Base-by-base conservation (phyloP, 257 asterid species). In the Nicotiana knightiana region DNA sequence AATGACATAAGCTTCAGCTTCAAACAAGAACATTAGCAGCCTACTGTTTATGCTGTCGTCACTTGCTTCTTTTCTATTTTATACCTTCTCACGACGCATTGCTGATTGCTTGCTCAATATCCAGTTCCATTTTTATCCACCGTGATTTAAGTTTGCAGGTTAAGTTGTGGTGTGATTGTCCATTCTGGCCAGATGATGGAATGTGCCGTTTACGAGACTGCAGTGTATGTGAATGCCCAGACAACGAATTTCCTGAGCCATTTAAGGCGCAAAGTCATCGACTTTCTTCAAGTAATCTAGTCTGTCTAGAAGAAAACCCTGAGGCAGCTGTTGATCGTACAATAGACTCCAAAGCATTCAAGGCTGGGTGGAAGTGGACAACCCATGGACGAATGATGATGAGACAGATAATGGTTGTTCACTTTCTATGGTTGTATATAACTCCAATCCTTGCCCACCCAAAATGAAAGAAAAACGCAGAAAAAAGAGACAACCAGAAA, bases 131-230 rank as follows among this genome's bases (percentile, higher is more conserved):
- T 37, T 4, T 24, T 6, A 18, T 51, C 21, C 39, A 5, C 4
- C 13, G 3, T 15, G 12, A 21, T 33, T 68, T 73, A 17, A 4
- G 8, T 82, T 18, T 16, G 48, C 65, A 92, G 97, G 93, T 90
- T 12, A 92, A 92, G 78, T 81, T 92, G 86, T 86, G 93, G 93
- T 92, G 95, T 84, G 93, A 92, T 86, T 92, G 97, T 83, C 97
- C 94, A 15, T 89, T 92, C 84, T 91, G 97, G 95, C 91, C 91
- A 3, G 93, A 89, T 83, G 90, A 92, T 86, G 95, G 91, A 11
- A 84, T 90, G 91, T 92, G 93, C 85, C 88, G 15, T 16, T 84
- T 86, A 88, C 76, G 93, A 67, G 95, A 91, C 80, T 92, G 93
- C 85, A 88, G 90, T 77, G 89, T 92, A 18, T 91, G 95, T 77